Evolutionary conservation across 805 yeast genomes (phyloP), one percentile per base, ranked within the genome.

Genomic region (Ogataea saltuana): DNA sequence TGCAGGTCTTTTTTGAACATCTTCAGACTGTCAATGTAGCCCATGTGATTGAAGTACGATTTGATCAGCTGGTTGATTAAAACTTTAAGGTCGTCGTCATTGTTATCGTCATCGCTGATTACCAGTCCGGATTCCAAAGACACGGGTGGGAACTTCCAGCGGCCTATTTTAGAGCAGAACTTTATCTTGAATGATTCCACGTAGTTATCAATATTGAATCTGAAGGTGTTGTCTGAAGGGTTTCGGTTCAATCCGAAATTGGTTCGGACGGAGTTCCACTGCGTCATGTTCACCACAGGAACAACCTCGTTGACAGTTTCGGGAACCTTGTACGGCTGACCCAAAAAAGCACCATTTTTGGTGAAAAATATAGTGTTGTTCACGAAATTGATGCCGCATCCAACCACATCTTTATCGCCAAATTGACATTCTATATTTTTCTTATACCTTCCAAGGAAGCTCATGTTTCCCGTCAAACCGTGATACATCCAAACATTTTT

Each of bases 351-450:
- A 2, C 97, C 97, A 63, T 90, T 89, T 59, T 85, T 83, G 0
- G 97, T 89, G 50, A 79, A 78, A 54, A 89, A 90, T 2, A 88
- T 72, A 0, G 80, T 65, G 31, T 78, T 74, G 30, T 76, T 77
- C 12, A 75, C 68, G 53, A 78, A 84, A 65, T 89, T 84, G 18
- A 88, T 73, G 4, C 97, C 97, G 62, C 90, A 84, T 0, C 97
- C 97, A 49, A 90, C 73, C 2, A 76, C 69, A 61, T 88, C 96
- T 17, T 74, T 74, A 26, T 65, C 58, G 0, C 81, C 77, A 59
- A 75, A 82, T 22, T 59, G 64, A 30, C 74, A 71, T 2, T 23
- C 22, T 6, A 34, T 23, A 21, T 34, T 22, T 17, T 34, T 34
- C 22, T 34, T 34, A 15, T 34, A 17, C 17, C 25, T 22, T 17